A percentile compares a stretch with the other conserved stretches of the same genome.
These are phyloP conservation scores for Rhynchosporium graminicola DNA, from an alignment of 2,329 filamentous ascomycete genomes.

Conservation along the genomic window DNA sequence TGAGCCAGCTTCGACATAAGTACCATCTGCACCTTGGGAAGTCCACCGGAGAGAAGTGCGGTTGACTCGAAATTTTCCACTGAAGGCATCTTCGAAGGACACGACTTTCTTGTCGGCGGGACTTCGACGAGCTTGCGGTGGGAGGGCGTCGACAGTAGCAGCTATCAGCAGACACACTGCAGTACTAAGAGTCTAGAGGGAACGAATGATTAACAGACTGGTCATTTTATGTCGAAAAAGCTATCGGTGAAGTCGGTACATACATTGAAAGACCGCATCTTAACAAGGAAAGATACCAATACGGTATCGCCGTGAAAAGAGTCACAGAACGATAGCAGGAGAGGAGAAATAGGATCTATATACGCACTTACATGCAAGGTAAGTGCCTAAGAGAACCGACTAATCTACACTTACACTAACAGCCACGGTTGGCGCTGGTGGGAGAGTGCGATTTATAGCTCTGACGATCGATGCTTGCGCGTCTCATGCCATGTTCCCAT, in stretches of 20 bases:
- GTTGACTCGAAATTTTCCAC: slow-evolving; percentile 28
- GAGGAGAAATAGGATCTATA: no score
- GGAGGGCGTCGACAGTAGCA: background rate
- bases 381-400: no score
- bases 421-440: background rate
- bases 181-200: slow-evolving; percentile 5
- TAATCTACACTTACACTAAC: no score
- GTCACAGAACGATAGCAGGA: background rate
- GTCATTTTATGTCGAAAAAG: no score
- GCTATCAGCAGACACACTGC: slow-evolving; percentile 11
- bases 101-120: slow-evolving; percentile 34
- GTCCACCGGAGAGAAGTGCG: slow-evolving; percentile 50
- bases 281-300: background rate
- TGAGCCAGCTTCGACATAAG: slow-evolving; percentile 55
- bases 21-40: slow-evolving; percentile 58
- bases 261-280: slow-evolving; percentile 14
- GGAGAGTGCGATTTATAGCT: slow-evolving; percentile 7
- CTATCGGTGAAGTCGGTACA: background rate
- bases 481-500: background rate
- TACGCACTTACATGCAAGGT: no score
- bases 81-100: slow-evolving; percentile 33
- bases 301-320: background rate
- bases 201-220: background rate
- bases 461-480: background rate
- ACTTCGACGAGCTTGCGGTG: slow-evolving; percentile 9